A percentile compares a stretch with the other conserved stretches of the same genome.
These are phyloP conservation scores for Collariella sp. DNA, from an alignment of 495 filamentous ascomycete species.

Conservation along the genomic window DNA sequence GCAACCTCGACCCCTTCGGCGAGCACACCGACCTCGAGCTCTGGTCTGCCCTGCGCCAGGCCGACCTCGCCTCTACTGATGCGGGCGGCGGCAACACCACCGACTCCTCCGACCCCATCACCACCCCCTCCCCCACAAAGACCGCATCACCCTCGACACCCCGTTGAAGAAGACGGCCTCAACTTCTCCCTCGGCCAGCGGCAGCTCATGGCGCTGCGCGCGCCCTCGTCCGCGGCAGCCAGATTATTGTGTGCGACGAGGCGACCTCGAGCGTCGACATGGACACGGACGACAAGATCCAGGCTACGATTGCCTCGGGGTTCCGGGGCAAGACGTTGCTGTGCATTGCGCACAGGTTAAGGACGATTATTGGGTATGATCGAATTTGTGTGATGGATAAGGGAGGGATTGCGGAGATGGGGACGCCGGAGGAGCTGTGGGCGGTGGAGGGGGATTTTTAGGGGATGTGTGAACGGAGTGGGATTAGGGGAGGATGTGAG, in stretches of 20 bases:
- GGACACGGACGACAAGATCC: conserved; percentile 94
- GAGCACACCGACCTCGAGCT: conserved; percentile 82
- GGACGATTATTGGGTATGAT: conserved; percentile 91
- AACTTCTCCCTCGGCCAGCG: conserved; percentile 97
- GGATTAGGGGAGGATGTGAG: conserved; percentile 71
- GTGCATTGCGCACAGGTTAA: conserved; percentile 89
- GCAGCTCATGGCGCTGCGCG: conserved; percentile 93
- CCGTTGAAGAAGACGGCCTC: conserved; percentile 87
- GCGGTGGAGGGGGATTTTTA: conserved; percentile 56
- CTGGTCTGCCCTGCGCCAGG: conserved; percentile 76
- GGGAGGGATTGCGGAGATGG: conserved; percentile 78
- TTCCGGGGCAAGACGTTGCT: conserved; percentile 86
- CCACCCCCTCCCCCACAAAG: conserved; percentile 2
- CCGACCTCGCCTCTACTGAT: conserved; percentile 58
- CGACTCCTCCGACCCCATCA: neutral
- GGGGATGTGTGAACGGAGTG: conserved; percentile 86
- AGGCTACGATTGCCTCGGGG: conserved; percentile 75
- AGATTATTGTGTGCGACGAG: conserved; percentile 95
- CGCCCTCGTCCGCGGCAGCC: conserved; percentile 73
- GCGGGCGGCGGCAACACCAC: conserved; percentile 24
- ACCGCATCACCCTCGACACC: conserved; percentile 71
- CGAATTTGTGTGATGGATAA: conserved; percentile 93
- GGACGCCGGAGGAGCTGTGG: conserved; percentile 63
- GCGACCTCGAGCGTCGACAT: conserved; percentile 90
- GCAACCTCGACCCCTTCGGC: conserved; percentile 86